Conservation (phyloP, 2,329 filamentous ascomycete genomes). For the Alternaria longipes region DNA sequence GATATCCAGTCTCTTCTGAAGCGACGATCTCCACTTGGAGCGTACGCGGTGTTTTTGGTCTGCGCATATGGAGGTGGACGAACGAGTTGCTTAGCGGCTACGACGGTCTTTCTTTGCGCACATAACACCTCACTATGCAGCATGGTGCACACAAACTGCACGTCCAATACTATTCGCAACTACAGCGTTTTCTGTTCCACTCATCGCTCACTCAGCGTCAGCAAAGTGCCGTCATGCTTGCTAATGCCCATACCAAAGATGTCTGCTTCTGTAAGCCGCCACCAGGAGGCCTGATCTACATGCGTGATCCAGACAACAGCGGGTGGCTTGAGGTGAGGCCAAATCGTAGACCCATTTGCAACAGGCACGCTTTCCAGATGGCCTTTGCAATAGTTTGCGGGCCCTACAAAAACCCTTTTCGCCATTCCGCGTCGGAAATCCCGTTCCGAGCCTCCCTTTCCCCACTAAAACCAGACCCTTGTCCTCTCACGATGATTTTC, state of each 20-base stretch:
- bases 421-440: slow-evolving; percentile 4
- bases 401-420: neutral
- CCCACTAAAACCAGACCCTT: slow-evolving; percentile 6
- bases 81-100: neutral
- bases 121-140: neutral
- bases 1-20: slow-evolving; percentile 33
- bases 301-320: neutral
- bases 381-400: neutral
- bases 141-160: slow-evolving; percentile 2
- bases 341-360: neutral
- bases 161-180: neutral
- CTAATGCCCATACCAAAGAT: neutral
- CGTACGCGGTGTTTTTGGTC: neutral
- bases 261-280: neutral
- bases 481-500: slow-evolving; percentile 11
- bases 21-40: slow-evolving; percentile 10
- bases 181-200: neutral
- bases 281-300: neutral
- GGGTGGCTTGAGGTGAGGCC: slow-evolving; percentile 1
- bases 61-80: neutral
- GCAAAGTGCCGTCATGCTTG: slow-evolving; percentile 1
- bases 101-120: slow-evolving; percentile 2
- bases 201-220: neutral
- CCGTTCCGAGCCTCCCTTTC: slow-evolving; percentile 8
- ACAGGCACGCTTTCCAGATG: neutral